Evolutionary conservation across 2,329 filamentous ascomycete genomes (phyloP).

Genomic region (Colletotrichum lini): DNA sequence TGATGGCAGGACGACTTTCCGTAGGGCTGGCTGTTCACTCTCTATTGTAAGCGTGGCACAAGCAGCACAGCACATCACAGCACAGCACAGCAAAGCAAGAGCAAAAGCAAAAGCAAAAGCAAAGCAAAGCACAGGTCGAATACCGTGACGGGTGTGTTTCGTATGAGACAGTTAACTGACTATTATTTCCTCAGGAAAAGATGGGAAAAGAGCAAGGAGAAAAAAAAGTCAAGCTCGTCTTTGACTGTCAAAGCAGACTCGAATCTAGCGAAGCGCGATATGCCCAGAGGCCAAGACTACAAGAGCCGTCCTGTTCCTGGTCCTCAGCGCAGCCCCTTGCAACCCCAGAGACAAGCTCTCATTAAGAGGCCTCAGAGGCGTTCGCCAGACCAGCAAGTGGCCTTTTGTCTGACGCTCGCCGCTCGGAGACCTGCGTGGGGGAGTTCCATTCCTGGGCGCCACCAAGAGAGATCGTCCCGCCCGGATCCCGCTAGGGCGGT

Average conservation of each 20-base stretch:
- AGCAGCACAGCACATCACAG: not conserved
- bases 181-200: not conserved
- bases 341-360: not conserved
- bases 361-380: not conserved
- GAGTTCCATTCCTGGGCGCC: slow-evolving; percentile 38
- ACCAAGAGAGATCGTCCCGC: slow-evolving; percentile 38
- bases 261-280: slow-evolving; percentile 1
- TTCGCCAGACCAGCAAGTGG: slow-evolving; percentile 11
- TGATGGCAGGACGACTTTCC: slow-evolving; percentile 7
- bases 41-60: not conserved
- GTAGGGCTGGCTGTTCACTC: slow-evolving; percentile 16
- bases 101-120: not conserved
- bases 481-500: slow-evolving; percentile 38
- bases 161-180: slow-evolving; percentile 4
- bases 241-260: slow-evolving; percentile 39
- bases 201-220: too few species aligned
- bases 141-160: slow-evolving; percentile 29
- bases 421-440: slow-evolving; percentile 37
- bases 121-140: slow-evolving; percentile 19
- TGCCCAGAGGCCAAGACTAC: not conserved
- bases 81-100: slow-evolving; percentile 10
- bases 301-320: not conserved
- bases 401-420: slow-evolving; percentile 33
- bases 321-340: slow-evolving; percentile 4
- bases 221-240: slow-evolving; percentile 27